phyloP scores from a whole-genome alignment of 2,329 filamentous ascomycete genomes.

The Nigrospora sphaerica region DNA sequence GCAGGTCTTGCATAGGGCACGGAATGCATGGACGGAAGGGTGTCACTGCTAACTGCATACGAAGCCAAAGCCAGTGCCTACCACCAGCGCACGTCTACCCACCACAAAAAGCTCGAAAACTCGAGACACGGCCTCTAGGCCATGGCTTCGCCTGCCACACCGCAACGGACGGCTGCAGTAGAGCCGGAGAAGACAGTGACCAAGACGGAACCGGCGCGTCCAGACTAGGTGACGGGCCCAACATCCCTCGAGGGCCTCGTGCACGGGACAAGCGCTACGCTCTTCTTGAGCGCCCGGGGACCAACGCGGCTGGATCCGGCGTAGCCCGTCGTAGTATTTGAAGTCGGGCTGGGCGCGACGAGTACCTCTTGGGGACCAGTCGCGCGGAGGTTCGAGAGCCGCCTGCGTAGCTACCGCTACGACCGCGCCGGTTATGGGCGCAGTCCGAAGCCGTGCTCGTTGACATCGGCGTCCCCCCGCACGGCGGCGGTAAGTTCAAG shows the following conservation, averaged over 20 bases:
- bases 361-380: constrained; percentile 1
- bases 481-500: not conserved
- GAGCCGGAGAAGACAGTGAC: too few species aligned
- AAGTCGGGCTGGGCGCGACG: constrained; percentile 2
- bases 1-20: too few species aligned
- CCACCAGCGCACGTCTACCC: too few species aligned
- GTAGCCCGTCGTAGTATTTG: constrained; percentile 4
- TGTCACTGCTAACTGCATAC: too few species aligned
- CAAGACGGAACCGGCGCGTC: too few species aligned
- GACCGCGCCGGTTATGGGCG: constrained; percentile 5
- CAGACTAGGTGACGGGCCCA: not conserved
- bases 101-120: too few species aligned
- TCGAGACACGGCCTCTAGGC: too few species aligned
- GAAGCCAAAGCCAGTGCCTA: too few species aligned
- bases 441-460: not conserved
- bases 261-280: not conserved
- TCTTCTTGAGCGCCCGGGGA: not conserved
- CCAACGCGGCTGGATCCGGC: not conserved
- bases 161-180: too few species aligned
- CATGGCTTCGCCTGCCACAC: too few species aligned
- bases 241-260: not conserved
- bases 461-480: not conserved
- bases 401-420: constrained; percentile 5
- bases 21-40: too few species aligned
- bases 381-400: constrained; percentile 1